Evolutionary conservation across 78 protist genomes (phyloP), one percentile per base, ranked within the genome.

Genomic region (Trichosphaerium sp.): DNA sequence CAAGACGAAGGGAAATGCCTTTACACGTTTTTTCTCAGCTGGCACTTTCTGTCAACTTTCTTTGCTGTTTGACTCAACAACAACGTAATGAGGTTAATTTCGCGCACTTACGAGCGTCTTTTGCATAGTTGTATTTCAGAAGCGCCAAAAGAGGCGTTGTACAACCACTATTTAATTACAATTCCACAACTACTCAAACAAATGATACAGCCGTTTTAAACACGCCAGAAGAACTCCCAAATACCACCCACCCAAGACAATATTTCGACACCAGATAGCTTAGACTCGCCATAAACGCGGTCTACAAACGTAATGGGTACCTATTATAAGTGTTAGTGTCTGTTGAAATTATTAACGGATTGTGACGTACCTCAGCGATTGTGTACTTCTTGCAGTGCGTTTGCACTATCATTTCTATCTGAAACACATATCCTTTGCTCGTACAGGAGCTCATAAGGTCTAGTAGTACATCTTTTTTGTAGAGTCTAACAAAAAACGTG

Each of bases 261-360:
- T 5, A 85, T 66, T 64, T 85, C 90, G 43, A 42, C 56, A 29
- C 63, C 48, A 23, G 80, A 84, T 12, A 91, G 61, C 51, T 91
- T 91, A 23, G 88, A 72, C 4, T 69, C 74, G 55, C 96, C 96
- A 56, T 60, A 88, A 38, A 89, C 64, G n/a, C 96, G 82, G 47
- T 92, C 96, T 4, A 89, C 92, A 67, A 92, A 92, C 3, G 80
- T 65, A 74, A 92, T 92, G 29, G 94, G 94, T 8, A 90, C 94
- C 65, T 87, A 35, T 11, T 34, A 26, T 32, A 6, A 2, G 0
- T 1, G n/a, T 28, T 35, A 7, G 39, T 3, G n/a, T n/a, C 11
- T 55, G 56, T 1, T n/a, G 39, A 40, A 25, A 18, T 1, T 0
- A 23, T 11, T 54, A 15, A 31, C 7, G n/a, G 28, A 18, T 28